Percentiles rank a stretch among this genome's conserved stretches.
Conservation (phyloP, 108 stramenopile genomes). For the Cafeteria roenbergensis region DNA sequence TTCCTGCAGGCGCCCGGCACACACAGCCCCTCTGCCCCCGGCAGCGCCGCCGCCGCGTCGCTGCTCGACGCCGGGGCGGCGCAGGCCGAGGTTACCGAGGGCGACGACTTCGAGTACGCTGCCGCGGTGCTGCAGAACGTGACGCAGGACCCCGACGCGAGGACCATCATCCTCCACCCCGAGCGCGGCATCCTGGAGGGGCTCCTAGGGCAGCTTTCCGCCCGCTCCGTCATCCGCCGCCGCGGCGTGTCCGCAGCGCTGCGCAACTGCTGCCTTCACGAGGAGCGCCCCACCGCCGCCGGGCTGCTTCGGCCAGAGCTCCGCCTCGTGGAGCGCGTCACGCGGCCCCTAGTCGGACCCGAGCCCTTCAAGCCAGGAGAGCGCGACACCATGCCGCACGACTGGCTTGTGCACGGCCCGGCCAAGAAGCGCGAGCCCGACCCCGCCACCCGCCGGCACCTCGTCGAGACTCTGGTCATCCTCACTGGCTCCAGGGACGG, state of each 20-base stretch:
- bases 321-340: not conserved
- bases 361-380: not conserved
- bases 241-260: not conserved
- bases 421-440: not conserved
- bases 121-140: not conserved
- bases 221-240: not conserved
- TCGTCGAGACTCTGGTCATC: not conserved
- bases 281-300: not conserved
- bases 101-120: slow-evolving; percentile 3
- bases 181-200: not conserved
- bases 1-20: not conserved
- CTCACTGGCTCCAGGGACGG: not conserved
- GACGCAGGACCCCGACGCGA: not conserved
- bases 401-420: not conserved
- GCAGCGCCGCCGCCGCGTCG: not conserved
- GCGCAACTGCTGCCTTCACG: slow-evolving; percentile 2
- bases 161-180: not conserved
- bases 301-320: not conserved
- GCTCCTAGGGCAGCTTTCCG: not conserved
- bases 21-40: no score
- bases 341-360: slow-evolving; percentile 2
- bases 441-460: not conserved
- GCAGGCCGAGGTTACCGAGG: no score
- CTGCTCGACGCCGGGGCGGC: not conserved
- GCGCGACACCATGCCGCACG: not conserved